Base-by-base conservation (phyloP, 192 early-diverging fungal genomes). In the Coemansia sp. region DNA sequence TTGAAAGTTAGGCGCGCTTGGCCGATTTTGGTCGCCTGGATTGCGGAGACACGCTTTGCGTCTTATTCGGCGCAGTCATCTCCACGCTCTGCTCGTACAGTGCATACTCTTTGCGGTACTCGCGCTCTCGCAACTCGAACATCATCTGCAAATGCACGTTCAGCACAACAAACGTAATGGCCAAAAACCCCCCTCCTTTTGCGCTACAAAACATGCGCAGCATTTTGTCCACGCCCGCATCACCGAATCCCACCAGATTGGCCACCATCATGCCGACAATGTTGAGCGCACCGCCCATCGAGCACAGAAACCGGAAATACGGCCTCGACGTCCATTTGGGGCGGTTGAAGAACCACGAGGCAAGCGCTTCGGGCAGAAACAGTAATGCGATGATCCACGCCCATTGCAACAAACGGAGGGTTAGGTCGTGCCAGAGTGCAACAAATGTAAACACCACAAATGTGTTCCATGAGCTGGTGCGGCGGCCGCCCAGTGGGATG, bases 341-440 rank as follows among this genome's bases (percentile, higher is more conserved):
- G 4, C 68, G 69, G 47, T 56, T 57, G 11, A 82, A 79, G 32
- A 78, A 41, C 70, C 73, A 82, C 27, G 73, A 83, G 5, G 87
- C 85, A 29, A 94, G 62, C 5, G 84, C 82, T 78, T 98, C 95
- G 4, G 96, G 96, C 52, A 95, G 51, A 24, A 99, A 87, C 68
- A 96, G 87, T 15, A 94, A 51, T 6, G 85, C 87, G 52, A 95
- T 92, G 2, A 98, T 73, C 93, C 92, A 96, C 12, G 90, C 93
- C 94, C 93, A 98, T 27, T 91, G 90, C 64, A 97, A 64, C 22
- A 98, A 66, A 17, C 84, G 83, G 67, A 94, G 64, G 22, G 88
- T 84, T 45, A 97, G 90, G 64, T 98, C 97, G 76, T 98, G 97
- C 97, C 97, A 98, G 12, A 98, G 59, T 6, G 95, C 97, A 8